Conservation (phyloP, 2,329 filamentous ascomycete species). For the Pleochaeta shiraiana region DNA sequence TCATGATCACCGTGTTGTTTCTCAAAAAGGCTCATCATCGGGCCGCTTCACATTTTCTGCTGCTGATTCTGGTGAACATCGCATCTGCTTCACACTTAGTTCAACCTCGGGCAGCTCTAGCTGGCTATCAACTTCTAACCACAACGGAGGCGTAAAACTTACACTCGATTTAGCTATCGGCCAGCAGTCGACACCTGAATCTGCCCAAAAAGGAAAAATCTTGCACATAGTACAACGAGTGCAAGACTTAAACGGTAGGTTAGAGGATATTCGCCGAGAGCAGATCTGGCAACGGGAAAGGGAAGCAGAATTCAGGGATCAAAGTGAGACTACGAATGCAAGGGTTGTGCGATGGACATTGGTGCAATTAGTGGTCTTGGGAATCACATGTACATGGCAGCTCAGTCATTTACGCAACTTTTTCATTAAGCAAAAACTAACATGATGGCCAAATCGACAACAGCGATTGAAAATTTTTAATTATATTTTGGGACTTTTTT, state of each 20-base stretch:
- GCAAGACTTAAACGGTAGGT: slow-evolving; percentile 65
- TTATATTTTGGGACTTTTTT: too few species aligned
- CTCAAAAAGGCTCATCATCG: slow-evolving; percentile 50
- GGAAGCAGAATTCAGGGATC: slow-evolving; percentile 94
- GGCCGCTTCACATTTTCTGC: slow-evolving; percentile 94
- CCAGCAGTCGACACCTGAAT: slow-evolving; percentile 84
- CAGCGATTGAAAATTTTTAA: too few species aligned
- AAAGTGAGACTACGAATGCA: slow-evolving; percentile 81
- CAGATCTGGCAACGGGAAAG: slow-evolving; percentile 98
- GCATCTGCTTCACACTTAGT: slow-evolving; percentile 77
- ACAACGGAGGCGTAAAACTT: slow-evolving; percentile 61
- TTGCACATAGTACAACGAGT: slow-evolving; percentile 74
- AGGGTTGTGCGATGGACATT: slow-evolving; percentile 88
- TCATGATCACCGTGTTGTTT: slow-evolving; percentile 91
- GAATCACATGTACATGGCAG: slow-evolving; percentile 87
- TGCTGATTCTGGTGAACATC: slow-evolving; percentile 86
- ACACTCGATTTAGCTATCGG: slow-evolving; percentile 83
- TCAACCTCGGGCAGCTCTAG: slow-evolving; percentile 45
- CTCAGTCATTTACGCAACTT: slow-evolving; percentile 86
- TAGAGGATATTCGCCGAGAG: slow-evolving; percentile 79
- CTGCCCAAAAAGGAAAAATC: slow-evolving; percentile 81
- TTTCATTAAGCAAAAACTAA: slow-evolving; percentile 99
- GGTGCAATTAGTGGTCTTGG: slow-evolving; percentile 69
- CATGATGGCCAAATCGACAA: too few species aligned
- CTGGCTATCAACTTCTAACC: slow-evolving; percentile 45